Evolutionary conservation across 164 flowering plant genomes (phyloP), one percentile per base, ranked within the genome.

Genomic region (Kalanchoe fedtschenkoi): DNA sequence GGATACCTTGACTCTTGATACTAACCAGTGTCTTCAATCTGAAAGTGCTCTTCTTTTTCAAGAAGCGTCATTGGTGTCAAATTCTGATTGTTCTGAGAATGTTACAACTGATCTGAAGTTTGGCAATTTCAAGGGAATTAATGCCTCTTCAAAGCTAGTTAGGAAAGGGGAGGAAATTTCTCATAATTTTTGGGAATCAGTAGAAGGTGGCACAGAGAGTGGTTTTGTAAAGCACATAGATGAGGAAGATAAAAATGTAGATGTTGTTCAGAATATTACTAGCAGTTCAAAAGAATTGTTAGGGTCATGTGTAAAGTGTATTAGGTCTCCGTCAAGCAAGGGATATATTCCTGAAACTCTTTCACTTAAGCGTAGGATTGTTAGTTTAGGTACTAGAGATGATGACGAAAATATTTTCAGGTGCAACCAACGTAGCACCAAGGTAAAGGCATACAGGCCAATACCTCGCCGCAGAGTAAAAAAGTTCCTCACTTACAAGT

Each of bases 401-500:
- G 78, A 72, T 76, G 80, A 76, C 67, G 79, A 79, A 70, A 74
- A 70, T 16, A 61, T 68, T 58, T 64, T 54, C 37, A 70, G 71
- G 69, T 61, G 42, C 69, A 58, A 61, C 58, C 76, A 62, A 64
- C 44, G 46, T 68, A 54, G 66, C 69, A 58, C 65, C 65, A 74
- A 72, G 43, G 33, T 32, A 13, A 74, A 71, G 69, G 46, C 72
- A 17, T 61, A 19, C 66, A 77, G 72, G 74, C 74, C 61, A 64
- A 46, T 71, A 54, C 54, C 70, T 28, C 74, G 70, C 41, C 66
- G 75, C 59, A 74, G 77, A 70, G 69, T 75, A 22, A 74, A 75
- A 68, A 79, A 76, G 34, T 65, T 75, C 62, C 71, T 79, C 59
- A 65, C 74, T 21, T 74, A 76, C 61, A 79, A 75, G 62, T 74